Evolutionary conservation across 2,329 filamentous ascomycete genomes (phyloP), one percentile per base, ranked within the genome.

Genomic region (Atkinsonella hypoxylon): DNA sequence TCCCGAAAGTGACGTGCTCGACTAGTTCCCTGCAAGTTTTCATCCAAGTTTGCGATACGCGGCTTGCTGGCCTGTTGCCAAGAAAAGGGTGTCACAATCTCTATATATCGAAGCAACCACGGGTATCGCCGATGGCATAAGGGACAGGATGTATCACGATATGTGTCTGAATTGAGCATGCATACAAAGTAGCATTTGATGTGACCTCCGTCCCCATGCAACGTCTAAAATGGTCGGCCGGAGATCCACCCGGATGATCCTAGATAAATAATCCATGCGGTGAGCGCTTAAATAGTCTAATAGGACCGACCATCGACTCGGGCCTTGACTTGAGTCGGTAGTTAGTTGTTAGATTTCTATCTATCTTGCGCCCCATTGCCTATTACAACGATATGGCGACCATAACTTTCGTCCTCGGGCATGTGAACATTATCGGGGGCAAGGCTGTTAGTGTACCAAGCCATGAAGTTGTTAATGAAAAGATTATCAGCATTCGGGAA

Each of bases 1-100:
- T 47, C n/a, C n/a, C 20, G 4, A 31, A 26, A 26, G 45, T 47
- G 45, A 39, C 45, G 45, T 47, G 45, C 45, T n/a, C n/a, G n/a
- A n/a, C n/a, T n/a, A n/a, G n/a, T n/a, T n/a, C n/a, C n/a, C n/a
- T n/a, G n/a, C n/a, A n/a, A n/a, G n/a, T n/a, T n/a, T n/a, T n/a
- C n/a, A n/a, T n/a, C n/a, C n/a, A n/a, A n/a, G n/a, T n/a, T n/a
- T n/a, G n/a, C n/a, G n/a, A n/a, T n/a, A n/a, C n/a, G n/a, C n/a
- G n/a, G n/a, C n/a, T n/a, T n/a, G n/a, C n/a, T n/a, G n/a, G n/a
- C n/a, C n/a, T n/a, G n/a, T n/a, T n/a, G n/a, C n/a, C n/a, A n/a
- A n/a, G n/a, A n/a, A n/a, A n/a, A n/a, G n/a, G n/a, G n/a, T n/a
- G n/a, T n/a, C n/a, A n/a, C n/a, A n/a, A n/a, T n/a, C n/a, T n/a